These are phyloP conservation scores for Candida sp. DNA, from an alignment of 1,139 yeast genomes.

Conservation along the genomic window DNA sequence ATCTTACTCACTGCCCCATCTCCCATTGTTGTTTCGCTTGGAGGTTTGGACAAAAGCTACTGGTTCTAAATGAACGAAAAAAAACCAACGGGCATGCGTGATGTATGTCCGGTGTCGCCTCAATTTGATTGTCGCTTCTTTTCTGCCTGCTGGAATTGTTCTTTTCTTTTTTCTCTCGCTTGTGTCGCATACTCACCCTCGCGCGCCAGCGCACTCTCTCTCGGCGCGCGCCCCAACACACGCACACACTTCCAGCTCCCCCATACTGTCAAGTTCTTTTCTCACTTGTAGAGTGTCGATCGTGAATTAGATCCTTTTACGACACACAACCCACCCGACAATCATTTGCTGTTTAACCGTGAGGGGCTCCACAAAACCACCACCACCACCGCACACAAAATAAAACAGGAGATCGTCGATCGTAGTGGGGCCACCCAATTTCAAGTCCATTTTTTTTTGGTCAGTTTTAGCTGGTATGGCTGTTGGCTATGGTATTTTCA, in stretches of 20 bases:
- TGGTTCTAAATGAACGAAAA: not conserved
- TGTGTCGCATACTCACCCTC: not conserved
- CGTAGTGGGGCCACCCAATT: no score
- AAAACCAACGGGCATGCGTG: not conserved
- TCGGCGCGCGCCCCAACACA: no score
- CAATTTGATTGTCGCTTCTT: not conserved
- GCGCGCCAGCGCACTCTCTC: not conserved
- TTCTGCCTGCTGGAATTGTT: not conserved
- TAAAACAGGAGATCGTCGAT: not conserved
- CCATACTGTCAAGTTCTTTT: no score
- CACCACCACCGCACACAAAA: not conserved
- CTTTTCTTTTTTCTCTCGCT: not conserved
- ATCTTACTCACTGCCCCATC: no score
- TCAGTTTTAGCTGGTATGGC: no score
- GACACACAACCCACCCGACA: not conserved
- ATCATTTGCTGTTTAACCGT: not conserved
- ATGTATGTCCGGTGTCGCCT: not conserved
- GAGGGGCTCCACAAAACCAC: no score
- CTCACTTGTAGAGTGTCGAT: not conserved
- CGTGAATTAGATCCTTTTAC: not conserved
- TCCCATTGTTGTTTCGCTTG: no score
- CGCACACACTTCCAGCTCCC: no score
- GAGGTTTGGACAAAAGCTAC: no score
- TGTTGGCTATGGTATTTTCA: not conserved
- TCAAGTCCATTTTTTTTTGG: no score